These are phyloP conservation scores for Metschnikowia continentalis DNA, from an alignment of 805 yeast genomes.

Conservation along the genomic window DNA sequence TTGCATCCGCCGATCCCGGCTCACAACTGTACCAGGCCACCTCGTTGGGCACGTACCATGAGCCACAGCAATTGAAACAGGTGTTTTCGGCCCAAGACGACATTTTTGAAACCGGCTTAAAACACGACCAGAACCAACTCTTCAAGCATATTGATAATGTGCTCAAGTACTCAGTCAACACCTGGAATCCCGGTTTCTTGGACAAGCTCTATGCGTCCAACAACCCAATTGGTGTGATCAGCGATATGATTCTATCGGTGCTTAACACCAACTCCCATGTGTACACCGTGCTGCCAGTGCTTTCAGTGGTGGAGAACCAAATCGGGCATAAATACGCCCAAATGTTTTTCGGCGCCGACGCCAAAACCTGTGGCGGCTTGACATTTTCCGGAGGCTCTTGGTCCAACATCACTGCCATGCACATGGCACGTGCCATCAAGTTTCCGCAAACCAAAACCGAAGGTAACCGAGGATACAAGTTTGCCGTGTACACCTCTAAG, in stretches of 20 bases:
- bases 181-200: slow-evolving; percentile 84
- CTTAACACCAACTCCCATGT: slow-evolving; percentile 85
- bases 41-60: slow-evolving; percentile 48
- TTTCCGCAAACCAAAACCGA: slow-evolving; percentile 64
- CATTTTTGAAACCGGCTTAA: slow-evolving; percentile 22
- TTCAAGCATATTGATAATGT: slow-evolving; percentile 50
- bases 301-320: slow-evolving; percentile 68
- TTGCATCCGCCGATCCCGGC: slow-evolving; percentile 42
- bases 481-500: slow-evolving; percentile 66
- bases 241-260: slow-evolving; percentile 63
- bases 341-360: slow-evolving; percentile 45
- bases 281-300: slow-evolving; percentile 76
- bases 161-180: slow-evolving; percentile 64
- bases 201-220: slow-evolving; percentile 85
- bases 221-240: slow-evolving; percentile 75
- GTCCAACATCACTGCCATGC: slow-evolving; percentile 76
- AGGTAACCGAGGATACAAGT: slow-evolving; percentile 51
- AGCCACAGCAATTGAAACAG: slow-evolving; percentile 46
- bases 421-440: slow-evolving; percentile 64
- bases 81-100: slow-evolving; percentile 34
- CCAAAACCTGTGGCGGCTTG: slow-evolving; percentile 66
- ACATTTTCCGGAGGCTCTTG: slow-evolving; percentile 87
- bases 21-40: slow-evolving; percentile 30
- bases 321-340: slow-evolving; percentile 65
- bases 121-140: slow-evolving; percentile 41